Evolutionary conservation across 768 basidiomycete species (phyloP), one percentile per base, ranked within the genome.

Genomic region (Antrodiella citrinella): DNA sequence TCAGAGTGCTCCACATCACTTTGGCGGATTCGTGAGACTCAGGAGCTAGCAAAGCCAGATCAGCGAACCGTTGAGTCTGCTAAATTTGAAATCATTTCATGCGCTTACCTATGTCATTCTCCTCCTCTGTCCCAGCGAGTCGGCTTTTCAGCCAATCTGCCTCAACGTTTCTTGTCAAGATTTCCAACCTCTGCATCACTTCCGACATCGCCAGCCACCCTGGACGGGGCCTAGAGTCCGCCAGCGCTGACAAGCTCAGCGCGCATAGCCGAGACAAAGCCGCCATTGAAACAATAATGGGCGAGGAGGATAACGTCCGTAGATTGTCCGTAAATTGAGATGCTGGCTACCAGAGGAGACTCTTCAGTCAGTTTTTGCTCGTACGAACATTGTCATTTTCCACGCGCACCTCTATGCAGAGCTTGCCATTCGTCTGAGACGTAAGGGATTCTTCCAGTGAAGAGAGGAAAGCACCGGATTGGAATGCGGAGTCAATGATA

Each of bases 1-100:
- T 91, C 58, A 89, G 72, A 21, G 76, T 71, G 2, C 69, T 67
- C 89, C 88, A 91, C 7, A 82, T 69, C 21, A 71, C 65, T n/a
- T 70, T 72, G 2, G 71, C 62, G 18, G 78, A 52, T 21, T 72
- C 69, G 24, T 68, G 73, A 0, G 74, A 71, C 26, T 72, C 72
- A 13, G 69, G 65, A 5, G 70, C 77, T 79, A n/a, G n/a, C n/a
- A n/a, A n/a, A n/a, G n/a, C n/a, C n/a, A n/a, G n/a, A n/a, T n/a
- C n/a, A n/a, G 13, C n/a, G 13, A 9, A 21, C 25, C 20, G n/a
- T 41, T 22, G 12, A 25, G n/a, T 38, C 18, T 22, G n/a, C n/a
- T n/a, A n/a, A n/a, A n/a, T n/a, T n/a, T n/a, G n/a, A n/a, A n/a
- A n/a, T n/a, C n/a, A n/a, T n/a, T n/a, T n/a, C n/a, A n/a, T n/a